phyloP scores from a whole-genome alignment of 2,329 filamentous ascomycete genomes.

The Neophaeococcomyces mojaviensis region DNA sequence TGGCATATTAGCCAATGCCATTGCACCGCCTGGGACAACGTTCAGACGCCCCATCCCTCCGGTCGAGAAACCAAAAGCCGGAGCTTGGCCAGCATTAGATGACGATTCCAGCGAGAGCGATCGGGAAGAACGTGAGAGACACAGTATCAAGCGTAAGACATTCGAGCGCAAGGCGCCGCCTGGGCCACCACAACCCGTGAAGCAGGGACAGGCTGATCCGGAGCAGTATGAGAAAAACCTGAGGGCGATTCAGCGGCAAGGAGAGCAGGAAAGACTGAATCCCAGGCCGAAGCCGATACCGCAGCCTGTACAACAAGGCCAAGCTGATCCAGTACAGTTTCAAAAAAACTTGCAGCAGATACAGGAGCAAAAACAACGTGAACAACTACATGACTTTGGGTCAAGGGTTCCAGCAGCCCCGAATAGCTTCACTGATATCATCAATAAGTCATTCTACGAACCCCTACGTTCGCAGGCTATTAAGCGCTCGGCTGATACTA shows the following conservation, averaged over 20 bases:
- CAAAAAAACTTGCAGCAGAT: too few species aligned
- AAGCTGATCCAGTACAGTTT: too few species aligned
- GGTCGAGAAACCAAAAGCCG: slow-evolving; percentile 42
- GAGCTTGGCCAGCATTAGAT: slow-evolving; percentile 51
- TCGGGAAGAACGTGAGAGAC: slow-evolving; percentile 38
- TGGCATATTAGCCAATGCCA: slow-evolving; percentile 50
- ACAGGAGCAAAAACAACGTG: too few species aligned
- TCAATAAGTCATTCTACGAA: slow-evolving; percentile 6
- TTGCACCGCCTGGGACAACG: slow-evolving; percentile 66
- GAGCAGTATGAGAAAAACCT: background rate
- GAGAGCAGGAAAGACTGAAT: too few species aligned
- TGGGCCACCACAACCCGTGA: slow-evolving; percentile 26
- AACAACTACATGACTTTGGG: too few species aligned
- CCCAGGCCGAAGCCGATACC: too few species aligned
- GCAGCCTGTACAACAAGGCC: too few species aligned
- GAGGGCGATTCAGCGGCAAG: background rate
- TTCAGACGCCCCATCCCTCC: slow-evolving; percentile 50
- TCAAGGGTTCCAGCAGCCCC: background rate
- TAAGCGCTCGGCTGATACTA: slow-evolving; percentile 38
- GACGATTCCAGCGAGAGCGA: slow-evolving; percentile 56
- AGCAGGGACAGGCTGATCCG: slow-evolving; percentile 24
- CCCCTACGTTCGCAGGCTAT: slow-evolving; percentile 6
- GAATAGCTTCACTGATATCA: slow-evolving; percentile 4
- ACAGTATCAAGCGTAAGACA: slow-evolving; percentile 53
- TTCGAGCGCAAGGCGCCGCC: slow-evolving; percentile 28